Percentiles rank a stretch among this genome's conserved stretches.
phyloP scores from a whole-genome alignment of 306 rosid species.

The Trifolium dubium region DNA sequence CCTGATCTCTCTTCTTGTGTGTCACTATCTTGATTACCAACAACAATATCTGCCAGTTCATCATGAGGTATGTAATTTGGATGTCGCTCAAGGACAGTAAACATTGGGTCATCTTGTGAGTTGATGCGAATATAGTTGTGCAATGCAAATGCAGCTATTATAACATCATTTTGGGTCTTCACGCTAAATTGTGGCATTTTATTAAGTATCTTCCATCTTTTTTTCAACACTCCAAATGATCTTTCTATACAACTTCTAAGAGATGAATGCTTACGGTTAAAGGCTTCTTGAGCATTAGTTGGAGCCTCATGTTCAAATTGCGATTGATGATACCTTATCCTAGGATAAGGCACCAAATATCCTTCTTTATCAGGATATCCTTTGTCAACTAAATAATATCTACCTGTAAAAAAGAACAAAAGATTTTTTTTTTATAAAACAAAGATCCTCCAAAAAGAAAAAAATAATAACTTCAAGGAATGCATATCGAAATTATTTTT shows the following conservation, averaged over 20 bases:
- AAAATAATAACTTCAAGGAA: too few species aligned
- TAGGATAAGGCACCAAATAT: background rate
- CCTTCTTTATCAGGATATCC: background rate
- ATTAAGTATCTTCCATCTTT: constrained; percentile 2
- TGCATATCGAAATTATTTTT: too few species aligned
- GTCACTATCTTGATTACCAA: background rate
- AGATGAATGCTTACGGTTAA: background rate
- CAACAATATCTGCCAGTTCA: background rate
- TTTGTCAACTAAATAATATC: background rate
- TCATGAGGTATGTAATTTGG: background rate
- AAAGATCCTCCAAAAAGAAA: background rate
- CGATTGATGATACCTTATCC: background rate
- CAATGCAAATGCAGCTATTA: background rate
- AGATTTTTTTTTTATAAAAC: background rate
- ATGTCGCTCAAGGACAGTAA: background rate
- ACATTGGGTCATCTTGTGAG: background rate
- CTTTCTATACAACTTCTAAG: background rate
- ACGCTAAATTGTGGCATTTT: background rate
- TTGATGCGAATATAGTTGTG: background rate
- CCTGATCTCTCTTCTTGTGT: background rate
- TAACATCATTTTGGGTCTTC: background rate
- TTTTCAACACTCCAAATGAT: background rate
- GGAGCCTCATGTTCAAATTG: background rate
- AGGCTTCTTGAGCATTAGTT: background rate
- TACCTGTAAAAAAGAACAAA: background rate